Conservation (phyloP, 2,329 filamentous ascomycete genomes). For the Raffaelea albimanens region DNA sequence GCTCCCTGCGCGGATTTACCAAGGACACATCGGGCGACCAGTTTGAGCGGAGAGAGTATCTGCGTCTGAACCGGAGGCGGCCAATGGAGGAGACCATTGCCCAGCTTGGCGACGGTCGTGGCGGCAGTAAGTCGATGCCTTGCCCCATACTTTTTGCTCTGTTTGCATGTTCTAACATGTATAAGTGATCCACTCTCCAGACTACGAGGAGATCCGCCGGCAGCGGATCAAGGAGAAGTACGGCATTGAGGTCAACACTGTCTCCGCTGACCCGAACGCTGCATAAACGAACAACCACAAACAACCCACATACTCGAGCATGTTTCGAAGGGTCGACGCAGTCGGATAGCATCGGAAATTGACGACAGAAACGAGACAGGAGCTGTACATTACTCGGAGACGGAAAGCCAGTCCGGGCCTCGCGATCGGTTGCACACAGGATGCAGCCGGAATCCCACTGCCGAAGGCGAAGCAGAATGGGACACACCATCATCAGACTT, state of each 20-base stretch:
- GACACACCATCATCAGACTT: neutral
- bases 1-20: slow-evolving; percentile 37
- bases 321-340: too few species aligned
- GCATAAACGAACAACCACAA: neutral
- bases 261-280: slow-evolving; percentile 36
- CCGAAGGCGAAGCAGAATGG: neutral
- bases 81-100: slow-evolving; percentile 71
- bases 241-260: slow-evolving; percentile 70
- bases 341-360: neutral
- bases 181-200: slow-evolving; percentile 67
- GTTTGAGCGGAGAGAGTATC: slow-evolving; percentile 63
- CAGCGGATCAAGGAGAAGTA: slow-evolving; percentile 80
- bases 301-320: too few species aligned
- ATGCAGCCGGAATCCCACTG: neutral
- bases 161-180: slow-evolving; percentile 2
- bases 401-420: neutral
- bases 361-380: neutral
- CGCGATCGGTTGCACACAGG: neutral
- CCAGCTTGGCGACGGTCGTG: slow-evolving; percentile 78
- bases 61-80: slow-evolving; percentile 65
- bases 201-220: slow-evolving; percentile 76
- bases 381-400: neutral
- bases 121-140: slow-evolving; percentile 29
- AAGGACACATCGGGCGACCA: slow-evolving; percentile 53
- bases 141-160: slow-evolving; percentile 7